Base-by-base conservation (phyloP, 768 basidiomycete genomes). In the Hirschioporus abietinus region DNA sequence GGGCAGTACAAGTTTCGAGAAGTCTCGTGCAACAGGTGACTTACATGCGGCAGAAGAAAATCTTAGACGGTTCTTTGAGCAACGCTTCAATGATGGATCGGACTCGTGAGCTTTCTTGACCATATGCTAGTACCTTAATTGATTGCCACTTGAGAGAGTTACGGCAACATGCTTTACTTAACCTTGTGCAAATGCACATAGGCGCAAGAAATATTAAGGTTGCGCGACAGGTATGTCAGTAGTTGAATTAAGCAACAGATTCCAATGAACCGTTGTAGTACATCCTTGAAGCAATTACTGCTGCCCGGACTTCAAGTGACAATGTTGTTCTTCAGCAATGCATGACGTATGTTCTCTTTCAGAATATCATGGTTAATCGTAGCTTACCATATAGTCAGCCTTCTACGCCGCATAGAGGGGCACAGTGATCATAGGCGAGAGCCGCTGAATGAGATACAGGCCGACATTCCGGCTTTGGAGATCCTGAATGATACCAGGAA, bases 1-100 rank as follows among this genome's bases (percentile, higher is more conserved):
- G 20, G 26, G 9, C 60, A 15, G 30, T 42, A 27, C 20, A 69
- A 94, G 92, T 6, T 93, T 86, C 83, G 86, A 92, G 72, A 84
- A 84, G 65, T 85, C 83, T 7, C 72, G 82, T n/a, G 79, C 82
- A 15, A 82, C 84, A 6, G 90, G 90, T 0, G 92, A 94, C 74
- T 87, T 88, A 68, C 86, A 85, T 60, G 70, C 83, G 9, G 91
- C 91, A 0, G 81, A 84, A 1, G 91, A 92, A 69, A 88, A 86
- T 70, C 76, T 95, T 52, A 84, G 92, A 35, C 79, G 85, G 64
- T 95, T 91, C 74, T 95, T 94, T 70, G 92, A 94, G 73, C 93
- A 94, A 67, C 89, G 86, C 72, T 95, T 95, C 71, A 89, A 93
- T 68, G 87, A 90, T 66, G 83, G 81, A 35, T 88, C 86, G 69